Evolutionary conservation across 345 rosid species (phyloP).

Genomic region (Erucastrum elatum): DNA sequence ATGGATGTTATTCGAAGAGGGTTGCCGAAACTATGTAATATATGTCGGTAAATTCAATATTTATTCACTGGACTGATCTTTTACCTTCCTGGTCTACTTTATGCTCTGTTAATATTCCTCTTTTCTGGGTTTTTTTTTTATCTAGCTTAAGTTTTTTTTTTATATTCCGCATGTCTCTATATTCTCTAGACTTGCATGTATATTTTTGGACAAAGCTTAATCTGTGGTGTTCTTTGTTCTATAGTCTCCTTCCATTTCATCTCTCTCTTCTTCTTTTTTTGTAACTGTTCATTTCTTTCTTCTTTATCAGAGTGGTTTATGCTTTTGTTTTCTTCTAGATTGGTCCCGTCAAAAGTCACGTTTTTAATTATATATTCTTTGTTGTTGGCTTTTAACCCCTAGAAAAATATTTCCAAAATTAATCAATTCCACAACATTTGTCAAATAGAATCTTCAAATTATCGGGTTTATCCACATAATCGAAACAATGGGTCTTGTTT

Average conservation of each 20-base stretch:
- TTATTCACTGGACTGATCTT: neutral
- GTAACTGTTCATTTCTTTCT: neutral
- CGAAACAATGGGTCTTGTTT: constrained; percentile 9
- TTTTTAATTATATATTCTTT: constrained; percentile 1
- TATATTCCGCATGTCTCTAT: neutral
- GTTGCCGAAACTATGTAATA: neutral
- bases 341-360: constrained; percentile 13
- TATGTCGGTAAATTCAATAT: neutral
- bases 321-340: constrained; percentile 29
- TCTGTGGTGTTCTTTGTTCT: neutral
- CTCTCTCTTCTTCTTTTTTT: neutral
- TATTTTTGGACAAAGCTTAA: neutral
- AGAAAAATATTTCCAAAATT: constrained; percentile 4
- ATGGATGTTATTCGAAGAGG: neutral
- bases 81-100: constrained; percentile 14
- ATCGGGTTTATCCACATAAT: neutral
- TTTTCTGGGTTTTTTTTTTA: neutral
- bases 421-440: neutral
- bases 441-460: neutral
- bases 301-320: neutral
- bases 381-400: neutral
- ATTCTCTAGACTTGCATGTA: neutral
- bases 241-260: neutral
- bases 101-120: constrained; percentile 29
- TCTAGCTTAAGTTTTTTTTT: neutral